Evolutionary conservation across 495 filamentous ascomycete species (phyloP), one percentile per base, ranked within the genome.

Genomic region (Amniculicola lignicola): DNA sequence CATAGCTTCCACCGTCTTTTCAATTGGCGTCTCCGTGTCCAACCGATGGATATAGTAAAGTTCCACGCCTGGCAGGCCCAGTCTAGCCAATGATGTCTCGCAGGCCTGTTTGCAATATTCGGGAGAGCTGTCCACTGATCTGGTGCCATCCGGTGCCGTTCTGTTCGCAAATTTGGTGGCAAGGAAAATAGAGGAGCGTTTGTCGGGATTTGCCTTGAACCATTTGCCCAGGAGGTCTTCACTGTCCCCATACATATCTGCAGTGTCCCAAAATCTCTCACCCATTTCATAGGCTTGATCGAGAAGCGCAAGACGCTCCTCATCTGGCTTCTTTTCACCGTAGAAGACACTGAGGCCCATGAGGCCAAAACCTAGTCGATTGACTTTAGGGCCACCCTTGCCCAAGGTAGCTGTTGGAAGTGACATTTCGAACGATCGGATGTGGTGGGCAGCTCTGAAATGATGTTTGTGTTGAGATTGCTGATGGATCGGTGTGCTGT

Each of bases 181-280:
- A 5, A 84, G 66, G 64, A 84, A 82, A 43, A 84, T 79, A 0
- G 81, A 67, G 14, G 73, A 51, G 0, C 79, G 67, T 54, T 84
- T 83, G 4, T 73, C 77, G 0, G 64, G 55, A 40, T 59, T 78
- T 27, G 57, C 71, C 57, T 64, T 66, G 61, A 84, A 78, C 80
- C 80, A 85, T 58, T 74, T 76, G 0, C 79, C 79, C 9, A 85
- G 51, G 0, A 84, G 61, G 5, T 79, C 79, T 54, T 84, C 79
- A 39, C 60, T 72, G 55, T 82, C 79, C 12, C 62, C 70, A 37
- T 76, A 77, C n/a, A 63, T 49, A 50, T 86, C 79, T 24, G 82
- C 77, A 10, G 73, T 76, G 59, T 87, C 84, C 83, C 83, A 86
- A 48, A 79, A 79, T 0, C 53, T 75, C 40, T 77, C 69, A 4